Conservation (phyloP, 2,329 filamentous ascomycete species). For the Botrytis fabae region DNA sequence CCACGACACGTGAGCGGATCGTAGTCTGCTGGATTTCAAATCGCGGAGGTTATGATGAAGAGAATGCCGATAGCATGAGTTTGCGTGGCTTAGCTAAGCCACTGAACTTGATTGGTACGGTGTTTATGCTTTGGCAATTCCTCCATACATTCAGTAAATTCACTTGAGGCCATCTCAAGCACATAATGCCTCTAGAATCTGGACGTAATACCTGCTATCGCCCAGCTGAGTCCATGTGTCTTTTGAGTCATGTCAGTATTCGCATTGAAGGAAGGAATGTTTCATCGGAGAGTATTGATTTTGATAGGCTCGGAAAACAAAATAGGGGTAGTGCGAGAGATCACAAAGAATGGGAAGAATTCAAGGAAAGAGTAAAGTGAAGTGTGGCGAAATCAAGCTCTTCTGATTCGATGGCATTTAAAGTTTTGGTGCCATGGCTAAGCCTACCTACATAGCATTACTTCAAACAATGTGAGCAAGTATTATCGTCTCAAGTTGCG, state of each 20-base stretch:
- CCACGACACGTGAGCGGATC: neutral
- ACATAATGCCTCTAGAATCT: no score
- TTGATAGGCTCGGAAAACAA: slow-evolving; percentile 5
- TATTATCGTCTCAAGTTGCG: slow-evolving; percentile 1
- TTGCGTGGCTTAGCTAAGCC: neutral
- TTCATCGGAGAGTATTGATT: neutral
- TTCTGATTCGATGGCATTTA: neutral
- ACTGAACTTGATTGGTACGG: neutral
- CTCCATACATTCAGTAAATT: neutral
- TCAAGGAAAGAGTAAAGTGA: neutral
- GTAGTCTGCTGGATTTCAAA: neutral
- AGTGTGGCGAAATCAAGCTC: neutral
- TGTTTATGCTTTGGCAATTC: neutral
- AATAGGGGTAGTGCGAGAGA: neutral
- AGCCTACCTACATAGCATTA: neutral
- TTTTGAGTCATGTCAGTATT: neutral
- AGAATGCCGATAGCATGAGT: neutral
- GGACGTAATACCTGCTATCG: neutral
- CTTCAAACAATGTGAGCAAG: neutral
- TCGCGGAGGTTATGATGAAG: neutral
- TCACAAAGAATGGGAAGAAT: neutral
- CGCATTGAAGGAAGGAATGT: neutral
- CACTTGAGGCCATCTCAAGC: neutral
- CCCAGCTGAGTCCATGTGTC: no score
- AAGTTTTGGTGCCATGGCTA: neutral